phyloP scores from a whole-genome alignment of 1,284 basidiomycete genomes.

The Trametes polyzona region DNA sequence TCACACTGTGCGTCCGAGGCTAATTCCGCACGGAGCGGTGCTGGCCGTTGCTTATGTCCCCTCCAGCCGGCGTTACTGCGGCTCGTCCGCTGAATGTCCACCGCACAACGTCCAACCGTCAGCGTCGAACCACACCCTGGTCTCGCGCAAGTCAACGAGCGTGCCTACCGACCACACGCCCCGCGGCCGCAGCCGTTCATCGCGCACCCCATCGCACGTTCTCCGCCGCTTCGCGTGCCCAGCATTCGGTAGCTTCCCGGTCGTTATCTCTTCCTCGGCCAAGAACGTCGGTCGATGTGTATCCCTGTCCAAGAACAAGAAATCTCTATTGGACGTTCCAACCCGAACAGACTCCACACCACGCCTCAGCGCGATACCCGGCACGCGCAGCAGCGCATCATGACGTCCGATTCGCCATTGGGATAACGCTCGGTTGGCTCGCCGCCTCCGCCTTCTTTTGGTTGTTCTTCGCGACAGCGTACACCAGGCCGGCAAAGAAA shows the following conservation, averaged over 20 bases:
- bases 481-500: slow-evolving; percentile 90
- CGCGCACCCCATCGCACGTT: slow-evolving; percentile 4
- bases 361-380: background rate
- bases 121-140: background rate
- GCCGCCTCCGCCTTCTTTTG: slow-evolving; percentile 70
- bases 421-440: slow-evolving; percentile 57
- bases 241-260: slow-evolving; percentile 5
- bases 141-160: background rate
- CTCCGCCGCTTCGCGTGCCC: slow-evolving; percentile 5
- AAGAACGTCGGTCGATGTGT: slow-evolving; percentile 7
- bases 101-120: slow-evolving; percentile 10
- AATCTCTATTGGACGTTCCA: slow-evolving; percentile 1
- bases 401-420: slow-evolving; percentile 56
- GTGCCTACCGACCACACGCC: background rate
- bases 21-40: slow-evolving; percentile 16
- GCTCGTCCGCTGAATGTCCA: slow-evolving; percentile 30
- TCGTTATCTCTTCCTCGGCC: background rate
- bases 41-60: slow-evolving; percentile 8
- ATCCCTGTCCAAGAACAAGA: slow-evolving; percentile 12
- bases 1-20: slow-evolving; percentile 12
- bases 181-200: background rate
- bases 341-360: slow-evolving; percentile 5
- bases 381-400: slow-evolving; percentile 27
- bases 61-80: slow-evolving; percentile 34
- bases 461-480: slow-evolving; percentile 89